phyloP scores from a whole-genome alignment of 331 rosid species.

The Prunus yedoensis region DNA sequence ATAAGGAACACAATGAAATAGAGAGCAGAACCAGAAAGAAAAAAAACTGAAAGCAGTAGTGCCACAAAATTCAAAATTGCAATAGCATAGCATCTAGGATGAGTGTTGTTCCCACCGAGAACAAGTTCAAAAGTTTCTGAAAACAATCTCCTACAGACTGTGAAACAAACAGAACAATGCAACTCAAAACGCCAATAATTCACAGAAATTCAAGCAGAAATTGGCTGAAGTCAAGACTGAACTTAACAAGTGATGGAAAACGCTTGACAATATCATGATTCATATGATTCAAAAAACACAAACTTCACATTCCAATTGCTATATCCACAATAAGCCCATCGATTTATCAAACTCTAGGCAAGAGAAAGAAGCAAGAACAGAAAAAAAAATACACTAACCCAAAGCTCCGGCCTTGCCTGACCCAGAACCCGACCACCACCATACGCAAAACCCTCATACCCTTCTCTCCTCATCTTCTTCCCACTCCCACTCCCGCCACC shows the following conservation, averaged over 20 bases:
- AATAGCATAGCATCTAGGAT: background rate
- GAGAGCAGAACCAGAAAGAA: background rate
- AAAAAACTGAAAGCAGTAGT: background rate
- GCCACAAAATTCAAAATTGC: background rate
- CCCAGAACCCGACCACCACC: constrained; percentile 52
- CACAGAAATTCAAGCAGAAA: background rate
- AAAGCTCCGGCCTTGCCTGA: constrained; percentile 56
- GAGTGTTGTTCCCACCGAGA: background rate
- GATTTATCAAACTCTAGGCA: background rate
- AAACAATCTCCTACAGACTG: background rate
- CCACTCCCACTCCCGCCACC: constrained; percentile 53
- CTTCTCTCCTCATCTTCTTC: constrained; percentile 76
- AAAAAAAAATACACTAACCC: constrained; percentile 48
- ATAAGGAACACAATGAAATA: background rate
- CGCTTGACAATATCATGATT: background rate
- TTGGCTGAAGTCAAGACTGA: background rate
- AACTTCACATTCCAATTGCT: background rate
- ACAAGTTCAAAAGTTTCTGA: background rate
- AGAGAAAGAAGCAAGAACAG: constrained; percentile 1
- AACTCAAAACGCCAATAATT: background rate
- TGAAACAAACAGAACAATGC: background rate
- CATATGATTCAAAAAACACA: background rate
- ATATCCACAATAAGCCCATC: background rate
- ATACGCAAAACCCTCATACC: constrained; percentile 57
- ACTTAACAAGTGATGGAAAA: background rate